Evolutionary conservation across 805 yeast genomes (phyloP).

Genomic region (Yamadazyma phyllophila): DNA sequence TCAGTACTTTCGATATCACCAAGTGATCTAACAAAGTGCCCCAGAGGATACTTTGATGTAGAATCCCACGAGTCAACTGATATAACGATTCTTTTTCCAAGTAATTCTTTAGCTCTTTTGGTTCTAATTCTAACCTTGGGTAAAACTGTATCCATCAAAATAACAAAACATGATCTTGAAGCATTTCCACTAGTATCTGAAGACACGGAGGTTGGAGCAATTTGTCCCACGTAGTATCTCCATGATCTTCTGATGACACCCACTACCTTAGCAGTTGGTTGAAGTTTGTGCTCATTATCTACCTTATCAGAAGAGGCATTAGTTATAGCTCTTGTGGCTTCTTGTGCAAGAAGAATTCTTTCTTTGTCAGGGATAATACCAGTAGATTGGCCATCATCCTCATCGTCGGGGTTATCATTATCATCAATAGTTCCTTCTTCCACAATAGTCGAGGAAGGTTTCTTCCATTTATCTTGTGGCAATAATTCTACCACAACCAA

Average conservation of each 20-base stretch:
- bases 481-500: slow-evolving; percentile 85
- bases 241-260: slow-evolving; percentile 87
- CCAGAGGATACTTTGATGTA: slow-evolving; percentile 81
- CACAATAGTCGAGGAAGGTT: slow-evolving; percentile 73
- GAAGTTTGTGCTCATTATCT: slow-evolving; percentile 42
- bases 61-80: slow-evolving; percentile 93
- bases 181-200: slow-evolving; percentile 58
- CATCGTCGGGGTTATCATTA: slow-evolving; percentile 59
- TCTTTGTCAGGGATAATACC: slow-evolving; percentile 61
- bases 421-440: slow-evolving; percentile 69
- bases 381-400: slow-evolving; percentile 30
- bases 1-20: slow-evolving; percentile 90
- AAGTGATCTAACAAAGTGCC: slow-evolving; percentile 86
- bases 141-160: slow-evolving; percentile 82
- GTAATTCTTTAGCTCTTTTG: slow-evolving; percentile 74
- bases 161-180: slow-evolving; percentile 75
- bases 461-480: slow-evolving; percentile 84
- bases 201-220: slow-evolving; percentile 70
- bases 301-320: slow-evolving; percentile 34
- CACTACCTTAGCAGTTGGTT: slow-evolving; percentile 93
- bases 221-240: slow-evolving; percentile 95
- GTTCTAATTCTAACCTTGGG: slow-evolving; percentile 88
- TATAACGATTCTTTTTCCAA: slow-evolving; percentile 88
- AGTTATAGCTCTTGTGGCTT: slow-evolving; percentile 67
- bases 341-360: slow-evolving; percentile 69